A percentile compares a stretch with the other conserved stretches of the same genome.
phyloP scores from a whole-genome alignment of 176 grass and related monocot species.

The Paspalum vaginatum region DNA sequence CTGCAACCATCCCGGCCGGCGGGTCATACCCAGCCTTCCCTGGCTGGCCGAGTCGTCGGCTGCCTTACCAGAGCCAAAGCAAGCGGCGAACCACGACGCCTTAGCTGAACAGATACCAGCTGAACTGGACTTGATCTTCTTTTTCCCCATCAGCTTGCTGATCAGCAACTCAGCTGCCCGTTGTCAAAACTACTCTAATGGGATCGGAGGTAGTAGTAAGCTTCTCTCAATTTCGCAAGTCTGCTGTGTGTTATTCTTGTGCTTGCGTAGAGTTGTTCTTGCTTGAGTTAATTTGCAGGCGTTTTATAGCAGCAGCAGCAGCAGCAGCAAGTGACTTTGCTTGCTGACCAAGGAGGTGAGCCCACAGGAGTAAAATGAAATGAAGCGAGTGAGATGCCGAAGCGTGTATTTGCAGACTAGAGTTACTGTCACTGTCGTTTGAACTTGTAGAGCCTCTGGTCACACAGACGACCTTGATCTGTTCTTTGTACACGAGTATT shows the following conservation, averaged over 20 bases:
- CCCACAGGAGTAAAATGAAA: not conserved
- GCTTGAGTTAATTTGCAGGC: not conserved
- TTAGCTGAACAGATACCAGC: not conserved
- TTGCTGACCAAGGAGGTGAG: not conserved
- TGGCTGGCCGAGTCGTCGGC: not conserved
- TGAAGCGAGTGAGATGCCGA: not conserved
- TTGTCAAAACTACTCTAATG: not conserved
- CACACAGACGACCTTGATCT: not conserved
- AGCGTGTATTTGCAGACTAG: not conserved
- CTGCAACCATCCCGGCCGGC: slow-evolving; percentile 15
- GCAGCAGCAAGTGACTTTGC: not conserved
- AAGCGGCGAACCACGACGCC: slow-evolving; percentile 9
- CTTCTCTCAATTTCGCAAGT: not conserved
- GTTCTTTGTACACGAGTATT: not conserved
- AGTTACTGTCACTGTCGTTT: not conserved
- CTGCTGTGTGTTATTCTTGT: not conserved
- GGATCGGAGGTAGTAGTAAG: not conserved
- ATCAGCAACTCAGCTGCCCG: not conserved
- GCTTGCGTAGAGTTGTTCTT: not conserved
- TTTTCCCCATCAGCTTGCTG: slow-evolving; percentile 1
- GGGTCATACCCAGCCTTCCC: not conserved
- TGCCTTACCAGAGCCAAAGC: not conserved
- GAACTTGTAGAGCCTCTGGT: not conserved
- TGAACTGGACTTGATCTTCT: not conserved
- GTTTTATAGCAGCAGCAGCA: not conserved